These are phyloP conservation scores for Annona squamosa DNA, from an alignment of 164 flowering plant species.

Conservation along the genomic window DNA sequence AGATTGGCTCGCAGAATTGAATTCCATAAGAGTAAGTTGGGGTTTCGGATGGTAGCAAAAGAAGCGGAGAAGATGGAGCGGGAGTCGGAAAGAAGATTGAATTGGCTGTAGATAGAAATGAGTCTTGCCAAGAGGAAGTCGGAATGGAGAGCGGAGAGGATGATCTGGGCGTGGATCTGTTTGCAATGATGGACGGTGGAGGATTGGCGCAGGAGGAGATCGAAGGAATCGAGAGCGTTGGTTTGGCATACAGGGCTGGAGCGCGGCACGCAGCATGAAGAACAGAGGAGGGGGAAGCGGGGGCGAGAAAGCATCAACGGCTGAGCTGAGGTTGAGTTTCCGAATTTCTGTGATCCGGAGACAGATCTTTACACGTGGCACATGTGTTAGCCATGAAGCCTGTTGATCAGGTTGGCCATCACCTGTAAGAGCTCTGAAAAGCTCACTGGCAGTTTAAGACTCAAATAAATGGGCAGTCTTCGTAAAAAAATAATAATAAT, in stretches of 20 bases:
- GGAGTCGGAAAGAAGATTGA: conserved; percentile 37
- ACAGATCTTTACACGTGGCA: too few species aligned
- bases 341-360: too few species aligned
- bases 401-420: too few species aligned
- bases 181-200: conserved; percentile 18
- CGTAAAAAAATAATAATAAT: too few species aligned
- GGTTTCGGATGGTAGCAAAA: conserved; percentile 16
- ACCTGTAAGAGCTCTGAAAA: too few species aligned
- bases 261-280: not conserved
- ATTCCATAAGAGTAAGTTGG: conserved; percentile 51
- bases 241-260: conserved; percentile 2
- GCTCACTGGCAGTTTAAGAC: too few species aligned
- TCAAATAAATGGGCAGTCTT: too few species aligned
- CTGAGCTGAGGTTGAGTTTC: too few species aligned
- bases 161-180: conserved; percentile 44
- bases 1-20: conserved; percentile 62
- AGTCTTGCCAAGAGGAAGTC: conserved; percentile 55
- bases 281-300: not conserved
- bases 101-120: conserved; percentile 36
- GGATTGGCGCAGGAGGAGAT: conserved; percentile 41
- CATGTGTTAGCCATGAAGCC: too few species aligned
- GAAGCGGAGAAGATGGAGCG: conserved; percentile 32
- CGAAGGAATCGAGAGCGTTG: conserved; percentile 31
- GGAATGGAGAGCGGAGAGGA: conserved; percentile 26
- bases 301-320: not conserved